A percentile compares a stretch with the other conserved stretches of the same genome.
These are phyloP conservation scores for Falciphora oryzae DNA, from an alignment of 2,329 filamentous ascomycete species.

Conservation along the genomic window DNA sequence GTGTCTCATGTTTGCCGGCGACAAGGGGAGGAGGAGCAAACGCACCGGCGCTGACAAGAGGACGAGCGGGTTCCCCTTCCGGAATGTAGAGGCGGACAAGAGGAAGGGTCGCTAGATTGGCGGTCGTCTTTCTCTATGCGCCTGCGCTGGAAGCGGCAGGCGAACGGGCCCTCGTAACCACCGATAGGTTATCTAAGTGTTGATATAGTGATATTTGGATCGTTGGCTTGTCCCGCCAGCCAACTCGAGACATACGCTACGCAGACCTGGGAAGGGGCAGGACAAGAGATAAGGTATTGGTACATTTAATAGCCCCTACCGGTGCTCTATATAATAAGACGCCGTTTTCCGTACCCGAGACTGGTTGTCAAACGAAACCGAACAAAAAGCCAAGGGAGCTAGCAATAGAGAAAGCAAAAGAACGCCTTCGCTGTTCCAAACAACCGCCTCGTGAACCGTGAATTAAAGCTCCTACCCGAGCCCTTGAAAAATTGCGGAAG, in stretches of 20 bases:
- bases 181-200: too few species aligned
- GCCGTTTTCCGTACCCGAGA: neutral
- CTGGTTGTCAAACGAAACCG: neutral
- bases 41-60: constrained; percentile 35
- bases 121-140: neutral
- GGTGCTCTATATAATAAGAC: neutral
- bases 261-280: neutral
- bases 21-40: constrained; percentile 28
- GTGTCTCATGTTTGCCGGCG: constrained; percentile 41
- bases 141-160: too few species aligned
- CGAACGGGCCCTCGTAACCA: too few species aligned
- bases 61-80: constrained; percentile 35
- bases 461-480: neutral
- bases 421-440: neutral
- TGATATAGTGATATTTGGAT: neutral
- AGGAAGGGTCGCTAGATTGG: constrained; percentile 16
- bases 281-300: neutral
- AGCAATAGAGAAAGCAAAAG: neutral
- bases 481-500: neutral
- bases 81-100: constrained; percentile 28
- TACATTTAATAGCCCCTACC: neutral
- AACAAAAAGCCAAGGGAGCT: neutral
- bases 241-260: neutral
- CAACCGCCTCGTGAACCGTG: neutral
- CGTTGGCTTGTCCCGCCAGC: neutral